phyloP scores from a whole-genome alignment of 2,329 filamentous ascomycete species.

The Ophiostoma sp. region DNA sequence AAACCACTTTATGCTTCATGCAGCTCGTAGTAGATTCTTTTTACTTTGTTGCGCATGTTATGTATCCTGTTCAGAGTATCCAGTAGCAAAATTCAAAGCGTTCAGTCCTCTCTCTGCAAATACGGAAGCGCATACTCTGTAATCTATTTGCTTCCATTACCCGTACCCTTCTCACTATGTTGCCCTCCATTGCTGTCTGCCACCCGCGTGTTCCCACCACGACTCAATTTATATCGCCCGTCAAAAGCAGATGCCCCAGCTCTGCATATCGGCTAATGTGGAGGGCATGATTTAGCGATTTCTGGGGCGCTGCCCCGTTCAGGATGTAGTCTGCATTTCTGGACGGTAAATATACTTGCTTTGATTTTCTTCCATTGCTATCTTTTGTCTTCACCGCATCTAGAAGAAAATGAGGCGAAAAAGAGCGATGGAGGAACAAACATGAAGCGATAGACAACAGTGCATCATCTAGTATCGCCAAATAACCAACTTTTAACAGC shows the following conservation, averaged over 20 bases:
- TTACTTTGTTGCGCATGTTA: neutral
- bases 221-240: neutral
- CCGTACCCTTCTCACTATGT: neutral
- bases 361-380: neutral
- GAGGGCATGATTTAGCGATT: slow-evolving; percentile 1
- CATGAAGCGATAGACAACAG: neutral
- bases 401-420: neutral
- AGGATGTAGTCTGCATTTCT: neutral
- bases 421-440: neutral
- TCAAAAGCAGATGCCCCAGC: neutral
- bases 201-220: neutral
- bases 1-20: neutral
- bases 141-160: neutral
- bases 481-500: neutral
- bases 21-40: neutral
- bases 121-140: neutral
- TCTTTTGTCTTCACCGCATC: neutral
- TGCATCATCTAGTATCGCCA: neutral
- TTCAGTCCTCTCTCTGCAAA: neutral
- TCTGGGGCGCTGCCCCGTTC: neutral
- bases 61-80: neutral
- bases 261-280: slow-evolving; percentile 17
- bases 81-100: neutral
- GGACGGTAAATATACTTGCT: neutral
- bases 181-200: neutral